phyloP scores from a whole-genome alignment of 2,329 filamentous ascomycete genomes.

The Raffaelea deltoideospora region DNA sequence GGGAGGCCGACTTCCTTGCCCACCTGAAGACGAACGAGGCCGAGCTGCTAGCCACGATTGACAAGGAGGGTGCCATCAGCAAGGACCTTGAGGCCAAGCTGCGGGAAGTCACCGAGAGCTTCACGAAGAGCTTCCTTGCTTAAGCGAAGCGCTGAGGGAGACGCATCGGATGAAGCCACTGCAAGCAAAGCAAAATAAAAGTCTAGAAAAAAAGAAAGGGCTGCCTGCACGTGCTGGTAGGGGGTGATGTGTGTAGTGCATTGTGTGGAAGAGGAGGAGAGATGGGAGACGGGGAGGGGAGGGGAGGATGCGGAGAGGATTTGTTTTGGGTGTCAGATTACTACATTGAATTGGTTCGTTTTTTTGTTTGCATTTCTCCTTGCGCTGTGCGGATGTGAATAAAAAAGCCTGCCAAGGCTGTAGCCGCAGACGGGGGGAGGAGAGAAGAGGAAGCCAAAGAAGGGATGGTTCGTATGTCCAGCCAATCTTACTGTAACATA shows the following conservation, averaged over 20 bases:
- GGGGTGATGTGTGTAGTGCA: too few species aligned
- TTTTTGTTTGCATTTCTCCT: conserved; percentile 22
- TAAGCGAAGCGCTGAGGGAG: conserved; percentile 22
- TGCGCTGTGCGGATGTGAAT: too few species aligned
- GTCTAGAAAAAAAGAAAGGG: background rate
- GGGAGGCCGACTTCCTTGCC: conserved; percentile 87
- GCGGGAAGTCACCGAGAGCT: conserved; percentile 59
- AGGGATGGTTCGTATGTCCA: conserved; percentile 23
- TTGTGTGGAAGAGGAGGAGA: background rate
- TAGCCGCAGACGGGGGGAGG: conserved; percentile 33
- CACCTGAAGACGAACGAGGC: conserved; percentile 86
- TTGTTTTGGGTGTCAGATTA: conserved; percentile 20
- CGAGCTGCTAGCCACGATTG: conserved; percentile 71
- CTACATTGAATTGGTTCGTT: background rate
- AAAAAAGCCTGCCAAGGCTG: conserved; percentile 15
- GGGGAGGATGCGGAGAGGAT: conserved; percentile 3
- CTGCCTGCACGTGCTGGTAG: too few species aligned
- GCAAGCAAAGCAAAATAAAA: background rate
- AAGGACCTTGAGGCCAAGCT: conserved; percentile 81
- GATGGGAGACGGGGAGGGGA: background rate
- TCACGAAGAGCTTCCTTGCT: conserved; percentile 83
- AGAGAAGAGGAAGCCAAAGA: conserved; percentile 21
- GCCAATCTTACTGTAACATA: conserved; percentile 47
- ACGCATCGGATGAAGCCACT: too few species aligned
- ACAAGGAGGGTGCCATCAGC: conserved; percentile 90